Base-by-base conservation (phyloP, 192 early-diverging fungal genomes). In the Backusella tarrabulga region DNA sequence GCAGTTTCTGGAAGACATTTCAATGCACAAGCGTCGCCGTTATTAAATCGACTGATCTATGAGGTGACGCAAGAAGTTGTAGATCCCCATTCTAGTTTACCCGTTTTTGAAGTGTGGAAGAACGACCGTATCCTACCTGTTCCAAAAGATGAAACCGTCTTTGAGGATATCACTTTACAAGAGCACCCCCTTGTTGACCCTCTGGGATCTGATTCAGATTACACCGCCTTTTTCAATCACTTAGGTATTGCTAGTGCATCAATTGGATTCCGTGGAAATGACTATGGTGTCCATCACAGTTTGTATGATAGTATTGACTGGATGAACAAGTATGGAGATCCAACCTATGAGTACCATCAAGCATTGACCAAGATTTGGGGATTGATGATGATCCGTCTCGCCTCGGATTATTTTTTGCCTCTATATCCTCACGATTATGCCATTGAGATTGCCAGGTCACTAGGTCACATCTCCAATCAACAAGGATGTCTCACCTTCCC, bases 1-100 rank as follows among this genome's bases (percentile, higher is more conserved):
- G 89, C 87, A 38, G 88, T 89, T 9, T 80, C 69, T 9, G 91
- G 91, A 41, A 54, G 56, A 19, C 15, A 79, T 21, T 92, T 92
- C 73, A 46, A 15, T 6, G 85, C 84, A 36, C 42, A 67, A 35
- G 87, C 89, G 0, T 86, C 86, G 21, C 91, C 91, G 3, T 72
- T 81, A 3, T 56, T 92, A 44, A 76, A 75, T 63, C 38, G 75
- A 7, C 72, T 92, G 21, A 73, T 92, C 0, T 83, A 84, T 56
- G 68, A 83, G 15, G 88, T 86, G 17, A 84, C 91, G 12, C 80
- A 79, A 68, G 68, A 79, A 42, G 84, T 90, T 3, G 23, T 56
- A 4, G 84, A 89, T 44, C 90, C 88, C 3, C 68, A 78, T 6
- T 79, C 82, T 1, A 81, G 84, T 73, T 52, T 75, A 46, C 81